phyloP scores from a whole-genome alignment of 495 filamentous ascomycete species.

The Venustampulla echinocandica region DNA sequence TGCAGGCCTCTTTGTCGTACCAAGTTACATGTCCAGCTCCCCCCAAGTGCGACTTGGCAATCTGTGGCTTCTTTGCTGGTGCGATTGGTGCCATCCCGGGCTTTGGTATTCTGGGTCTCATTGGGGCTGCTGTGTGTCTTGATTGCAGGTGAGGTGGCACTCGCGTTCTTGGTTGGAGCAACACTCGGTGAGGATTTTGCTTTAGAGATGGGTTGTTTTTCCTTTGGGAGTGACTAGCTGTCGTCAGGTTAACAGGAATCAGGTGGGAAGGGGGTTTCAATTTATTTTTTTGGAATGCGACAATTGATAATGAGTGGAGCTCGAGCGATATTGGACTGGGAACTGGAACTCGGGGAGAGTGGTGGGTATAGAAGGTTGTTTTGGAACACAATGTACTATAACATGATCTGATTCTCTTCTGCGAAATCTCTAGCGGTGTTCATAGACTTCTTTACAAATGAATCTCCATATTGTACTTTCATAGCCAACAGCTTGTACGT shows the following conservation, averaged over 20 bases:
- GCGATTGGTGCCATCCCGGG: not conserved
- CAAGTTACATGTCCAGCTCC: not conserved
- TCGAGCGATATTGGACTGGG: not conserved
- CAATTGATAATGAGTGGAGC: not conserved
- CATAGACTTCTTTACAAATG: no score
- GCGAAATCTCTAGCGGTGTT: no score
- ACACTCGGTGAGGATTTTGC: not conserved
- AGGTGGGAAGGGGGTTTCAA: not conserved
- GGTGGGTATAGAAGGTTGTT: not conserved
- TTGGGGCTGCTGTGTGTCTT: not conserved
- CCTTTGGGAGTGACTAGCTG: not conserved
- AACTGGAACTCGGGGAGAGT: not conserved
- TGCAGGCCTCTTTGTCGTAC: not conserved
- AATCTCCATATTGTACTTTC: no score
- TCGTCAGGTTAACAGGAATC: not conserved
- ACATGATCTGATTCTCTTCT: no score
- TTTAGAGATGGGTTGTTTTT: not conserved
- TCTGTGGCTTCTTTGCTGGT: not conserved
- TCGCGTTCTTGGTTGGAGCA: not conserved
- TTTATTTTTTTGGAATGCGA: not conserved
- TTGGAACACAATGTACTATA: no score
- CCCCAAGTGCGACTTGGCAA: not conserved
- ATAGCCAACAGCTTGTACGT: no score
- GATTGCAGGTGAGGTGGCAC: not conserved
- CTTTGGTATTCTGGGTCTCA: not conserved